phyloP scores from a whole-genome alignment of 2,329 filamentous ascomycete genomes.

The Emergomyces orientalis region DNA sequence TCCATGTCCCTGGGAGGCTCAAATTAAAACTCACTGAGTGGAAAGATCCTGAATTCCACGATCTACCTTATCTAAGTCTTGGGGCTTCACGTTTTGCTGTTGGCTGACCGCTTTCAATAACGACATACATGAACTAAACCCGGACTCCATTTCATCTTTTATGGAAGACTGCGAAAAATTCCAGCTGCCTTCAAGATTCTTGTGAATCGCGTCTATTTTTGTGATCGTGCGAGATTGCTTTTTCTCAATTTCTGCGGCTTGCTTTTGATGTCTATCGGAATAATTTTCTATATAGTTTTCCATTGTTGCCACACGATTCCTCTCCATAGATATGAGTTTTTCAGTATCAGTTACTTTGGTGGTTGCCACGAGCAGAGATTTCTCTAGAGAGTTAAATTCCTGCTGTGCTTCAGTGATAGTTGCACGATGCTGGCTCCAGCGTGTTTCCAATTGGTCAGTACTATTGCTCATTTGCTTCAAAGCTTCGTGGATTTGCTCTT shows the following conservation, averaged over 20 bases:
- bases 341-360: constrained; percentile 16
- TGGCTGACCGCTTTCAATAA: constrained; percentile 8
- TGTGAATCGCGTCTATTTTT: constrained; percentile 6
- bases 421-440: constrained; percentile 16
- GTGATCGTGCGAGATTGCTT: constrained; percentile 8
- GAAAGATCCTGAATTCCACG: constrained; percentile 15
- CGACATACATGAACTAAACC: constrained; percentile 9
- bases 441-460: constrained; percentile 15
- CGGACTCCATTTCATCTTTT: constrained; percentile 8
- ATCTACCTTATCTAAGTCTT: constrained; percentile 5
- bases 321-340: constrained; percentile 23
- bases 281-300: constrained; percentile 26
- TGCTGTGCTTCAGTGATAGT: constrained; percentile 17
- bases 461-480: constrained; percentile 22
- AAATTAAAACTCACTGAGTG: constrained; percentile 20
- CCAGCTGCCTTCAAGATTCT: constrained; percentile 5
- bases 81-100: constrained; percentile 1
- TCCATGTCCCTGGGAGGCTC: background rate
- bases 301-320: constrained; percentile 21
- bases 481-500: constrained; percentile 17
- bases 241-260: constrained; percentile 6
- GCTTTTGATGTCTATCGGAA: constrained; percentile 10
- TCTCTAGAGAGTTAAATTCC: constrained; percentile 19
- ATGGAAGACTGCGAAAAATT: constrained; percentile 5
- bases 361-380: constrained; percentile 20